Conservation (phyloP, 352 stramenopile genomes). For the Phytophthora citricola region DNA sequence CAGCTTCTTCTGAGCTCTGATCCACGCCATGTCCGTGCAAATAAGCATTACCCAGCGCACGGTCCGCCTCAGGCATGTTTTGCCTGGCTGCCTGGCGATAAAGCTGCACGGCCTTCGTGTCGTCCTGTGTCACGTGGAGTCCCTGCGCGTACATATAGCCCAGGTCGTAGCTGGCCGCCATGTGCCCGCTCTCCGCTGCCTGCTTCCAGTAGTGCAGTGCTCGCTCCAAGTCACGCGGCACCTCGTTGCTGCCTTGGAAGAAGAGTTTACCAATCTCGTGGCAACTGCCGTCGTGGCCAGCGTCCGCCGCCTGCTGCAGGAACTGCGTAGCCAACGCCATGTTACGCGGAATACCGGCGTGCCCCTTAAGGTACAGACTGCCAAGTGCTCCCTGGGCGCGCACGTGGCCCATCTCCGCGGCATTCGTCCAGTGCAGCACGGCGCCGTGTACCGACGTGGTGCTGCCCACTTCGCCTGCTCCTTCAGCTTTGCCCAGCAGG, state of each 20-base stretch:
- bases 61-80: slow-evolving; percentile 77
- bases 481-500: slow-evolving; percentile 52
- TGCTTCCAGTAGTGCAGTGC: slow-evolving; percentile 73
- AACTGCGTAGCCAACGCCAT: slow-evolving; percentile 57
- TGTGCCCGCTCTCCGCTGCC: slow-evolving; percentile 68
- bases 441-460: slow-evolving; percentile 52
- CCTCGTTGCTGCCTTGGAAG: slow-evolving; percentile 54
- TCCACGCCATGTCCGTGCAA: slow-evolving; percentile 49
- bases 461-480: slow-evolving; percentile 32
- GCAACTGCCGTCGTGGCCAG: slow-evolving; percentile 71
- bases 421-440: slow-evolving; percentile 82
- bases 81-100: slow-evolving; percentile 64
- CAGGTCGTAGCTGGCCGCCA: slow-evolving; percentile 78
- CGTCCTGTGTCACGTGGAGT: slow-evolving; percentile 66
- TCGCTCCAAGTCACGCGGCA: slow-evolving; percentile 36
- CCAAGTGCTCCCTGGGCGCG: slow-evolving; percentile 78
- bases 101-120: slow-evolving; percentile 60
- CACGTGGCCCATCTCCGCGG: slow-evolving; percentile 69
- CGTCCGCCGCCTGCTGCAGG: slow-evolving; percentile 68
- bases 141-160: slow-evolving; percentile 80
- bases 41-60: slow-evolving; percentile 63
- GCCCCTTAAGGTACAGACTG: slow-evolving; percentile 72
- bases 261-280: slow-evolving; percentile 82
- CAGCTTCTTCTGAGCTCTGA: slow-evolving; percentile 43
- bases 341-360: slow-evolving; percentile 56